Percentiles rank a stretch among this genome's conserved stretches.
Evolutionary conservation across 1,284 basidiomycete species (phyloP).

Genomic region (Mycena citricolor): DNA sequence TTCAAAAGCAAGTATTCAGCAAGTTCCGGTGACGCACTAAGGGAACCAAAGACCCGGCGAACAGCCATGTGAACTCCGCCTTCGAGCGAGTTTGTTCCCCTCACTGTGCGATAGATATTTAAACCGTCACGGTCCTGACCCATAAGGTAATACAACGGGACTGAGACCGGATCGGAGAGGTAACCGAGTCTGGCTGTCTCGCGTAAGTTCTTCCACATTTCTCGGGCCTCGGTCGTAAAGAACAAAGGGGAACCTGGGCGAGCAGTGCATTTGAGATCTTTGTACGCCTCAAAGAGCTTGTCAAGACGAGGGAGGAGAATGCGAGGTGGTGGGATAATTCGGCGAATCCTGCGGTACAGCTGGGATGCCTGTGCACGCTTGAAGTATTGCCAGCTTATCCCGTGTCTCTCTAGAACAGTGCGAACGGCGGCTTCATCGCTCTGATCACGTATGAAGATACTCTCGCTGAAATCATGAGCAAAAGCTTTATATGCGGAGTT

Average conservation of each 20-base stretch:
- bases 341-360: neutral
- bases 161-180: constrained; percentile 12
- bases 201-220: constrained; percentile 8
- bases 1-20: neutral
- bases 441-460: constrained; percentile 5
- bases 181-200: constrained; percentile 9
- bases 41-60: constrained; percentile 11
- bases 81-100: constrained; percentile 10
- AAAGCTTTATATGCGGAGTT: constrained; percentile 4
- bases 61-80: constrained; percentile 8
- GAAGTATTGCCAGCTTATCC: constrained; percentile 2
- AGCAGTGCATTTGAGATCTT: constrained; percentile 11
- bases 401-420: neutral
- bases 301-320: neutral
- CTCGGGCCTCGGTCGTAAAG: constrained; percentile 11
- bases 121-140: constrained; percentile 15
- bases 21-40: constrained; percentile 14
- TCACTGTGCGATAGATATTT: constrained; percentile 6
- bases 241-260: too few relatives aligned
- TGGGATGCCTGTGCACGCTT: neutral
- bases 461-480: constrained; percentile 7
- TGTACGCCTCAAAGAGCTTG: neutral
- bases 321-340: neutral
- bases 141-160: constrained; percentile 10
- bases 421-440: neutral